phyloP scores from a whole-genome alignment of 2,329 filamentous ascomycete genomes.

The Periglandula ipomoeae region DNA sequence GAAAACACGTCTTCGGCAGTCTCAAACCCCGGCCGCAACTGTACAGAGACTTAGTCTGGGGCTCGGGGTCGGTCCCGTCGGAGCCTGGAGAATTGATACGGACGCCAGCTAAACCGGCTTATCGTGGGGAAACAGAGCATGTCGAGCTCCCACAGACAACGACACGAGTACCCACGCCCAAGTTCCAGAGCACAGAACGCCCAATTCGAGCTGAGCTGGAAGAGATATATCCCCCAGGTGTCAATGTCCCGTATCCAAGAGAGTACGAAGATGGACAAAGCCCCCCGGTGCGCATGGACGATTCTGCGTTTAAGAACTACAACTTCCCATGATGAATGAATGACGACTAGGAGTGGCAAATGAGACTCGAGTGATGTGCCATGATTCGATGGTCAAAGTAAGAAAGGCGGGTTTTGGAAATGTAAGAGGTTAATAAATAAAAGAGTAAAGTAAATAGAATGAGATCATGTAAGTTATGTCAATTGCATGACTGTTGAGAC shows the following conservation, averaged over 20 bases:
- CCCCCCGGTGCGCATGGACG: background rate
- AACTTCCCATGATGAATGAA: background rate
- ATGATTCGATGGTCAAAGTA: too few relatives aligned
- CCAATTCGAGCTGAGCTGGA: slow-evolving; percentile 1
- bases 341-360: too few relatives aligned
- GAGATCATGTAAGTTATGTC: too few relatives aligned
- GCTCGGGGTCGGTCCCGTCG: slow-evolving; percentile 1
- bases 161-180: background rate
- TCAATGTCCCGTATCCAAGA: background rate
- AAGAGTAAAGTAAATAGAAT: too few relatives aligned
- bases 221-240: slow-evolving; percentile 1
- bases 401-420: too few relatives aligned
- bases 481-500: too few relatives aligned
- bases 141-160: background rate
- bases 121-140: background rate
- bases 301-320: background rate
- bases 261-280: background rate
- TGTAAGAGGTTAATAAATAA: too few relatives aligned
- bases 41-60: slow-evolving; percentile 25
- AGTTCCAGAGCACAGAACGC: background rate
- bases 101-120: background rate
- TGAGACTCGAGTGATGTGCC: too few relatives aligned
- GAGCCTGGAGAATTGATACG: slow-evolving; percentile 4
- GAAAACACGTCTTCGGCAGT: slow-evolving; percentile 15
- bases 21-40: slow-evolving; percentile 19